Conservation (phyloP, 2,329 filamentous ascomycete genomes). For the Pseudogymnoascus sp. region DNA sequence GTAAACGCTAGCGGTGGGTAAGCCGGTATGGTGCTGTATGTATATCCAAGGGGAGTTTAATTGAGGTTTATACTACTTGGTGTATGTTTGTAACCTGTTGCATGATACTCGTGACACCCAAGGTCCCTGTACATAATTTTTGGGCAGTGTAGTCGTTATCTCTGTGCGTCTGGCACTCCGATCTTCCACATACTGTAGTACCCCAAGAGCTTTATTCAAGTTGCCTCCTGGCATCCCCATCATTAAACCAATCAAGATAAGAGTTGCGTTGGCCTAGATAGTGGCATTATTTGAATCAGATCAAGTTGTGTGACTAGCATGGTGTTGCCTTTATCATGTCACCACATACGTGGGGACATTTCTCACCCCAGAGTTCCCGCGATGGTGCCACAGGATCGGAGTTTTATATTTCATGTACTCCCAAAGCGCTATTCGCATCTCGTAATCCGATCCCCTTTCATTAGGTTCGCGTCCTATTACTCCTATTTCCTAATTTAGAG, state of each 20-base stretch:
- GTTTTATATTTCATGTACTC: not conserved
- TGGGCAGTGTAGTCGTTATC: no score
- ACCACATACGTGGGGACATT: not conserved
- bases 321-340: not conserved
- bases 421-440: not conserved
- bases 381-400: not conserved
- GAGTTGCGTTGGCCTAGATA: not conserved
- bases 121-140: no score
- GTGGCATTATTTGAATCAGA: not conserved
- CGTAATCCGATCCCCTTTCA: not conserved
- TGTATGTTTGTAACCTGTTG: not conserved
- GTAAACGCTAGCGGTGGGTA: not conserved
- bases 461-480: not conserved
- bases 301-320: not conserved
- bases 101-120: not conserved
- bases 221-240: not conserved
- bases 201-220: not conserved
- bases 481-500: rapidly evolving
- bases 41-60: not conserved
- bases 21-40: not conserved
- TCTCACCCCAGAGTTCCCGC: not conserved
- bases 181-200: no score
- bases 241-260: not conserved
- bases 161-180: no score
- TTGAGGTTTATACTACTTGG: not conserved